Percentiles rank a stretch among this genome's conserved stretches.
Evolutionary conservation across 78 protist genomes (phyloP).

Genomic region (Emiliania huxleyi): DNA sequence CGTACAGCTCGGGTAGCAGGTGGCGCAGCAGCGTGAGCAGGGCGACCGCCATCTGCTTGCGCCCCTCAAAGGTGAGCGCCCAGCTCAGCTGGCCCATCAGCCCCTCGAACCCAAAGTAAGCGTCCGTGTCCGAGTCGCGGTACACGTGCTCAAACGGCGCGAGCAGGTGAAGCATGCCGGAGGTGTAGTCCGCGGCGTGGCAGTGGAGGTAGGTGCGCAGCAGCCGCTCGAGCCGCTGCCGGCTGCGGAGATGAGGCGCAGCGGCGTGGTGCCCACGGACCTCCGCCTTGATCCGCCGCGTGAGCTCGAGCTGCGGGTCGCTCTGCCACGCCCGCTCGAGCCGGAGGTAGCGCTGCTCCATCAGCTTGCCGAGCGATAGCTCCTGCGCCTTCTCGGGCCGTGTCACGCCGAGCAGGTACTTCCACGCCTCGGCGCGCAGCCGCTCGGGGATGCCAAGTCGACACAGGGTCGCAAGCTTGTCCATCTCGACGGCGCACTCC

Average conservation of each 20-base stretch:
- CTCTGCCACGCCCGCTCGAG: neutral
- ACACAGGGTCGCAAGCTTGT: neutral
- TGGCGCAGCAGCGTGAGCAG: slow-evolving; percentile 36
- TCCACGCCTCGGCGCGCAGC: slow-evolving; percentile 25
- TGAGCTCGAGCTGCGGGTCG: neutral
- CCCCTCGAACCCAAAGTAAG: neutral
- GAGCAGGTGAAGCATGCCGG: neutral
- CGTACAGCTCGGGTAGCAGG: slow-evolving; percentile 50
- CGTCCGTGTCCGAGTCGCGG: neutral
- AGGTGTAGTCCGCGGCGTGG: neutral
- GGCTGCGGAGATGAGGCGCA: neutral
- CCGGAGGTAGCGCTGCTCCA: neutral
- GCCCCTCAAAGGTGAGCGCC: neutral
- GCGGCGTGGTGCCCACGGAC: neutral
- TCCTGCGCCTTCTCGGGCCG: slow-evolving; percentile 10
- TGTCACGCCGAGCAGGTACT: slow-evolving; percentile 19
- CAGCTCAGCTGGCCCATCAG: neutral
- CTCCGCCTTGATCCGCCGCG: neutral
- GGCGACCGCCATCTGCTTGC: neutral
- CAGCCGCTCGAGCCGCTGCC: neutral
- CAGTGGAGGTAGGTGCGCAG: neutral
- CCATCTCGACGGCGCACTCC: slow-evolving; percentile 38
- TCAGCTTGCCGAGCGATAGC: neutral
- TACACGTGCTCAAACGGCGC: neutral
- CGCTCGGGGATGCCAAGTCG: slow-evolving; percentile 2